Percentiles rank a stretch among this genome's conserved stretches.
Evolutionary conservation across 805 yeast species (phyloP).

Genomic region (Ogataea neopini): DNA sequence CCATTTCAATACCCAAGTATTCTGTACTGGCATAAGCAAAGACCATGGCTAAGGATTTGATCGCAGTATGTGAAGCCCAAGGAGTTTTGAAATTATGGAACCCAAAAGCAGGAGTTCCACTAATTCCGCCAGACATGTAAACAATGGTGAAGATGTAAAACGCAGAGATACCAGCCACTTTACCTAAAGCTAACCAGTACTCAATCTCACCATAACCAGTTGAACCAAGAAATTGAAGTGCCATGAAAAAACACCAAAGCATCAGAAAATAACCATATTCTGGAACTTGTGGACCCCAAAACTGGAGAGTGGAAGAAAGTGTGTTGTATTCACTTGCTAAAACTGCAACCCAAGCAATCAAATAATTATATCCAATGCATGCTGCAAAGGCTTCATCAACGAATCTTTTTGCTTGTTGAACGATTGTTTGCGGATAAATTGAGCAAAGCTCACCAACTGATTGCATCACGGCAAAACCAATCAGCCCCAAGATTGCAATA

Average conservation of each 20-base stretch:
- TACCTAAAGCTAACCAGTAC: constrained; percentile 51
- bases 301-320: constrained; percentile 47
- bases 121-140: constrained; percentile 34
- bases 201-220: constrained; percentile 57
- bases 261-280: constrained; percentile 55
- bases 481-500: constrained; percentile 47
- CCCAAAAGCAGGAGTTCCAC: constrained; percentile 32
- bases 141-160: constrained; percentile 44
- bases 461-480: constrained; percentile 53
- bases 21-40: constrained; percentile 28
- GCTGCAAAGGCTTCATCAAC: constrained; percentile 55
- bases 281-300: constrained; percentile 54
- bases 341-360: constrained; percentile 54
- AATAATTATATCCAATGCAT: constrained; percentile 49
- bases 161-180: constrained; percentile 38
- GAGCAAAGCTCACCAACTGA: constrained; percentile 52
- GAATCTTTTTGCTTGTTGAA: constrained; percentile 46
- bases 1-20: constrained; percentile 30
- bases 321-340: constrained; percentile 53
- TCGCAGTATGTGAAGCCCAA: constrained; percentile 11
- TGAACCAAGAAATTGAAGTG: constrained; percentile 51
- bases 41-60: constrained; percentile 27
- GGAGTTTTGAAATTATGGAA: constrained; percentile 18
- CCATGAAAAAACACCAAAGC: constrained; percentile 51
- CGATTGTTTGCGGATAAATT: constrained; percentile 37